A percentile compares a stretch with the other conserved stretches of the same genome.
Evolutionary conservation across 345 rosid species (phyloP).

Genomic region (Euphorbia peplus): DNA sequence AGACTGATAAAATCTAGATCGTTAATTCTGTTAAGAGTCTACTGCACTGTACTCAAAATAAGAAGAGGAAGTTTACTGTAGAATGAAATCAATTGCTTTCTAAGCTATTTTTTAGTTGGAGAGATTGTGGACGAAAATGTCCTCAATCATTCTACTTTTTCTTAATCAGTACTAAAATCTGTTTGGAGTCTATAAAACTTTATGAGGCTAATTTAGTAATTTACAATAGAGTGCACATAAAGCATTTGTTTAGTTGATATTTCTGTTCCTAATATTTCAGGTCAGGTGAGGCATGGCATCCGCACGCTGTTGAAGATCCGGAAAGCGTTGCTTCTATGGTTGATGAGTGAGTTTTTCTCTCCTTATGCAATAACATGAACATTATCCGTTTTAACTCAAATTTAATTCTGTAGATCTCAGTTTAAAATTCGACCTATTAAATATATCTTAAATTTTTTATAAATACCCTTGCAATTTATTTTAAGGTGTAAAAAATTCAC

Average conservation of each 20-base stretch:
- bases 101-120: background rate
- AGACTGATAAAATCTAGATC: conserved; percentile 20
- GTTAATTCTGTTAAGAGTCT: conserved; percentile 18
- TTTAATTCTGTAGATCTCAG: too few species aligned
- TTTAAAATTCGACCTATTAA: too few species aligned
- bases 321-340: conserved; percentile 69
- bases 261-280: conserved; percentile 23
- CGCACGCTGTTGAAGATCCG: conserved; percentile 66
- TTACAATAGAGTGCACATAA: background rate
- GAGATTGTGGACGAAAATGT: background rate
- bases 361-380: too few species aligned
- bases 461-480: too few species aligned
- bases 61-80: background rate
- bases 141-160: background rate
- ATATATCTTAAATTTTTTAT: too few species aligned
- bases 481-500: too few species aligned
- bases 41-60: background rate
- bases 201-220: conserved; percentile 3
- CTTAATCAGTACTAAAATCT: background rate
- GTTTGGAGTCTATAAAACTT: background rate
- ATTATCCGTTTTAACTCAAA: too few species aligned
- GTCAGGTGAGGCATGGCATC: conserved; percentile 46
- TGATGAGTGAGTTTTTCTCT: conserved; percentile 57
- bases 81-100: conserved; percentile 3
- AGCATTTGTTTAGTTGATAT: background rate